Evolutionary conservation across 2,329 filamentous ascomycete species (phyloP), one percentile per base, ranked within the genome.

Genomic region (Fusarium hostae): DNA sequence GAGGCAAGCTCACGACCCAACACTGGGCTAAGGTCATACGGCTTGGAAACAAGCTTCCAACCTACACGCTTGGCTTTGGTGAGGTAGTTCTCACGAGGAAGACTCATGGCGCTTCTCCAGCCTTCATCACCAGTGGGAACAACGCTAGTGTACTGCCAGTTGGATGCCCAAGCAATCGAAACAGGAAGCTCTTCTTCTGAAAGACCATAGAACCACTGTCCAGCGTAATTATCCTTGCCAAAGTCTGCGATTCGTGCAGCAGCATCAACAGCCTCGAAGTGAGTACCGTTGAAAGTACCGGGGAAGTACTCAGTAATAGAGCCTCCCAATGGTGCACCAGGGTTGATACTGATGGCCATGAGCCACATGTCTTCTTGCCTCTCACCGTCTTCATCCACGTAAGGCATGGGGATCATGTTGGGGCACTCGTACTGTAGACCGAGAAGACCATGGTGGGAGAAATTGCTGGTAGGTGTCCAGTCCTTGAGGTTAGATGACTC

Each of bases 391-490:
- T 83, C 79, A 47, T 84, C 81, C 6, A 79, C 58, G 65, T 81
- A 69, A 0, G 86, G 87, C 60, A 91, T 85, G 35, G 83, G 80
- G 3, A 91, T 84, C 40, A 91, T 77, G 70, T 90, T 91, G 0
- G 90, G 89, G 56, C 89, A 91, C 77, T 91, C 90, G 73, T 89
- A 91, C 73, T 90, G 87, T 2, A 85, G 73, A 9, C 86, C 89
- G 6, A 86, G 82, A 4, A 88, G 80, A 20, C 85, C 87, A 48
- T 84, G 78, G 63, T 84, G 79, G 6, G 86, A 84, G 75, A 91
- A 90, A 76, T 91, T 91, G 62, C 86, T 39, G 2, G 65, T 70
- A 4, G 75, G 65, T 1, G 82, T 87, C 90, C 90, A 92, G 11
- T 84, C 79, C 48, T 84, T 87, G 10, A 92, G 80, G 74, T 92